Evolutionary conservation across 768 basidiomycete genomes (phyloP).

Genomic region (Mycena galopus): DNA sequence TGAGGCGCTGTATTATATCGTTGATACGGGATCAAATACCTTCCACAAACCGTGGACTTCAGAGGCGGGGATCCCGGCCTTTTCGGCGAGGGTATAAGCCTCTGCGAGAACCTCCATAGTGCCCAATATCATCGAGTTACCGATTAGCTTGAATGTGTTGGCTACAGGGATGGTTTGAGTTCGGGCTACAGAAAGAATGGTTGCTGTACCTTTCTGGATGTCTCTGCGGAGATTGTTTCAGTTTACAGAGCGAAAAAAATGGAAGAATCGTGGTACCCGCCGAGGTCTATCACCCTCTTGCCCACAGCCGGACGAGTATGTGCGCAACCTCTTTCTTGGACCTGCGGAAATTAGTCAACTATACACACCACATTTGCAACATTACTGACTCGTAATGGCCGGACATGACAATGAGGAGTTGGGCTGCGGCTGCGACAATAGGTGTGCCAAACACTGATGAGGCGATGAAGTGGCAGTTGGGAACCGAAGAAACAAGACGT

Average conservation of each 20-base stretch:
- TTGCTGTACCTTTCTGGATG: not conserved
- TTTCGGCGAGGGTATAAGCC: slow-evolving; percentile 85
- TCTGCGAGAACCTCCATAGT: slow-evolving; percentile 85
- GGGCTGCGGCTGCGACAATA: not conserved
- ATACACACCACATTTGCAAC: not conserved
- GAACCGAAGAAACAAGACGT: not conserved
- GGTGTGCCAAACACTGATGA: not conserved
- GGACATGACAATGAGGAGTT: not conserved
- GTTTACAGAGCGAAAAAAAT: no score
- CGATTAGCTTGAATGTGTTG: slow-evolving; percentile 73
- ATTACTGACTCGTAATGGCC: not conserved
- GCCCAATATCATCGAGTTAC: slow-evolving; percentile 83
- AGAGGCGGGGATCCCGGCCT: slow-evolving; percentile 80
- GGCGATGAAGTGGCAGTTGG: not conserved
- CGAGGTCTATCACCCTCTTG: not conserved
- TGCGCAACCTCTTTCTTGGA: not conserved
- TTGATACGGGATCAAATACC: slow-evolving; percentile 49
- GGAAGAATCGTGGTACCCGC: no score
- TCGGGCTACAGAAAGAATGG: not conserved
- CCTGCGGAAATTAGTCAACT: not conserved
- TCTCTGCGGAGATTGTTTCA: no score
- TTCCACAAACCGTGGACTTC: slow-evolving; percentile 71
- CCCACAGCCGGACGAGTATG: not conserved
- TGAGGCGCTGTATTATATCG: no score
- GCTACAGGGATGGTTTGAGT: slow-evolving; percentile 52